These are phyloP conservation scores for Skeletonema tropicum DNA, from an alignment of 108 stramenopile species.

Conservation along the genomic window DNA sequence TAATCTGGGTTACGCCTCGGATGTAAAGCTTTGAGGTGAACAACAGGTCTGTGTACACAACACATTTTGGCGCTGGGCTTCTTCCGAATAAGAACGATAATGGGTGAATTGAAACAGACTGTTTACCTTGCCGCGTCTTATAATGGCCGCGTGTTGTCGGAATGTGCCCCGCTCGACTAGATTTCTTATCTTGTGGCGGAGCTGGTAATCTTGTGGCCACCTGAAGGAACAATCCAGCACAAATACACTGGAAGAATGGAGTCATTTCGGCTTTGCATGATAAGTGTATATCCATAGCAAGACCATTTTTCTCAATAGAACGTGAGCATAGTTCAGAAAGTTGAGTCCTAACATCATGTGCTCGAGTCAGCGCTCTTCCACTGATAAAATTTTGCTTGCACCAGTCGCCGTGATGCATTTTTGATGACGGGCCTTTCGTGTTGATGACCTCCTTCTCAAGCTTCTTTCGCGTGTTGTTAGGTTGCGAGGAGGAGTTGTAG, in stretches of 20 bases:
- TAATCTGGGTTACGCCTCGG: constrained; percentile 81
- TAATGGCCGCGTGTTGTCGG: constrained; percentile 85
- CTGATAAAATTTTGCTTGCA: constrained; percentile 80
- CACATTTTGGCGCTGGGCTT: constrained; percentile 91
- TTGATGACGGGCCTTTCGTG: constrained; percentile 49
- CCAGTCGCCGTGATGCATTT: constrained; percentile 81
- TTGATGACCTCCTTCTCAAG: constrained; percentile 26
- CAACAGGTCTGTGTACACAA: constrained; percentile 94
- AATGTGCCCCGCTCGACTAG: constrained; percentile 74
- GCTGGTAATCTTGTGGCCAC: constrained; percentile 71
- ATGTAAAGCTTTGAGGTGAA: constrained; percentile 83
- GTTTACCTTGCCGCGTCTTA: constrained; percentile 88
- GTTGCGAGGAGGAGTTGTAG: constrained; percentile 42
- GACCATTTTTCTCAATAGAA: constrained; percentile 54
- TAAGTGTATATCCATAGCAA: constrained; percentile 63
- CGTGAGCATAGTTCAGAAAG: constrained; percentile 61
- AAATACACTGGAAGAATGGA: constrained; percentile 83
- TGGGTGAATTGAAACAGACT: constrained; percentile 93
- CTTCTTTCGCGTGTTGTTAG: constrained; percentile 44
- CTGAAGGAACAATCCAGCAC: constrained; percentile 91
- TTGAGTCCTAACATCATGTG: constrained; percentile 75
- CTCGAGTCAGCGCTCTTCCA: constrained; percentile 72
- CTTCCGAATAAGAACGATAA: constrained; percentile 90
- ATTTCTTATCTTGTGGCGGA: constrained; percentile 61
- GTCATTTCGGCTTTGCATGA: constrained; percentile 70